phyloP scores from a whole-genome alignment of 1,284 basidiomycete species.

The Volvariella surrecta region DNA sequence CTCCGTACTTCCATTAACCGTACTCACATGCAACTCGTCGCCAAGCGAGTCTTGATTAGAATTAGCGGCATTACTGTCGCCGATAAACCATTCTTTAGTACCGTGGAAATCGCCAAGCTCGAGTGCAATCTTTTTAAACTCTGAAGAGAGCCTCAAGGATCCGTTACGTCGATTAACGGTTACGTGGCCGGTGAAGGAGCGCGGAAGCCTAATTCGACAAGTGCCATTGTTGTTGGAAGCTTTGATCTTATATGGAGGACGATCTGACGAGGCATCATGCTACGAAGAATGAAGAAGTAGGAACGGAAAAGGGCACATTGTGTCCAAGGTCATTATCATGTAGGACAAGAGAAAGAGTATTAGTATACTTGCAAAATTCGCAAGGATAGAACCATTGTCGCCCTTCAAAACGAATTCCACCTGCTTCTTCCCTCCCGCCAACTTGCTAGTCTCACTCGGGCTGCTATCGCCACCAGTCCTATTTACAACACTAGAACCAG shows the following conservation, averaged over 20 bases:
- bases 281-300: no score
- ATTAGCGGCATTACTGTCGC: background rate
- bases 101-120: background rate
- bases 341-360: background rate
- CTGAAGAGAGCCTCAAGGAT: background rate
- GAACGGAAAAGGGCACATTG: no score
- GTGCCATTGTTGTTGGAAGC: conserved; percentile 1
- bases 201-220: conserved; percentile 1
- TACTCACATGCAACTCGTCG: background rate
- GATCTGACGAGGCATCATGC: no score
- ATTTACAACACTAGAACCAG: no score
- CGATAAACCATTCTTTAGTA: background rate
- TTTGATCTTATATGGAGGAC: background rate
- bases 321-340: no score
- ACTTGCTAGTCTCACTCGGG: no score
- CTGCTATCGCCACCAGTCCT: no score
- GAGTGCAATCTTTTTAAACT: background rate
- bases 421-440: background rate
- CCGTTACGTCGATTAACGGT: background rate
- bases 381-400: background rate
- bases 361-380: background rate
- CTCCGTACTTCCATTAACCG: background rate
- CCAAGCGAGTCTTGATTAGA: background rate
- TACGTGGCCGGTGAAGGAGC: conserved; percentile 3
- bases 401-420: background rate